Evolutionary conservation across 2,329 filamentous ascomycete genomes (phyloP), one percentile per base, ranked within the genome.

Genomic region (Epichloe glyceriae): DNA sequence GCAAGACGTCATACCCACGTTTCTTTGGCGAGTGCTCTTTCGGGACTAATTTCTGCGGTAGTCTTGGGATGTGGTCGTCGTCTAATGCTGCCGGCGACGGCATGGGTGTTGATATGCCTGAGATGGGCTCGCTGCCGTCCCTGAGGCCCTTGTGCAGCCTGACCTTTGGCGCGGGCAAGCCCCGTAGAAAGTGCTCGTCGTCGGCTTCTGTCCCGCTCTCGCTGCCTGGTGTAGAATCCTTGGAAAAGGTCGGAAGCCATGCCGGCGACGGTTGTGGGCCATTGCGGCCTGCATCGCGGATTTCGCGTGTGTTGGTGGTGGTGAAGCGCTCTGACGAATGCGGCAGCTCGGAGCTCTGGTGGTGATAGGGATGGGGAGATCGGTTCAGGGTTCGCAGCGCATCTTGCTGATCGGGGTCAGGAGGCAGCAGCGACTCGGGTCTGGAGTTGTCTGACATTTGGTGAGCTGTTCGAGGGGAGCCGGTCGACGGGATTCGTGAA

Each of bases 171-270:
- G 90, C 87, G 1, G 91, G 90, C 20, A 96, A 70, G 0, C 89
- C 86, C 64, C 85, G 93, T 51, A 95, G 73, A 58, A 91, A 83
- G 55, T 90, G 86, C 66, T 97, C 91, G 69, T 97, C 91, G 61
- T 96, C 91, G 39, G 91, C 91, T 64, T 97, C 91, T 17, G 90
- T 95, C 22, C 91, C 91, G 64, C 89, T 95, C 58, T 95, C 90
- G 65, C 88, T 95, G 11, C 79, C 79, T 2, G 81, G 76, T 1
- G 76, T 73, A 4, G 78, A 79, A 48, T 78, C 75, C 55, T 72
- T 74, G 52, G 70, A 65, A 55, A 71, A 67, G 43, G 60, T 57
- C n/a, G 59, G 54, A 46, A 53, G 59, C n/a, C 51, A 49, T 22
- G 59, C 57, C 7, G 58, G 57, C 33, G 63, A 61, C n/a, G 53